Percentiles rank a stretch among this genome's conserved stretches.
These are phyloP conservation scores for Lasiosphaeria ovina DNA, from an alignment of 495 filamentous ascomycete genomes.

Conservation along the genomic window DNA sequence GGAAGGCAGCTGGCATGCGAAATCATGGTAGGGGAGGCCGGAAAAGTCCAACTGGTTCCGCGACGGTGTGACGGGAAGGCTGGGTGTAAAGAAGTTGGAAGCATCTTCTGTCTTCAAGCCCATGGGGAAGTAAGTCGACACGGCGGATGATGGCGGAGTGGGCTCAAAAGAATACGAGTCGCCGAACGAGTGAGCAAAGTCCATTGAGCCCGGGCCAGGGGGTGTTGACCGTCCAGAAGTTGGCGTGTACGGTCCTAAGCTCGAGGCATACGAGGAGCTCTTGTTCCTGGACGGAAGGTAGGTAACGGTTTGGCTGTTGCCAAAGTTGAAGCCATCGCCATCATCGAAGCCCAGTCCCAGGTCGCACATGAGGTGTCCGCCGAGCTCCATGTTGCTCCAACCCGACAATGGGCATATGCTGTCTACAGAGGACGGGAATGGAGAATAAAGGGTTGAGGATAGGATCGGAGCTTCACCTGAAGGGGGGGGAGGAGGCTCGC, in stretches of 20 bases:
- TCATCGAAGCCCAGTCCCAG: conserved; percentile 20
- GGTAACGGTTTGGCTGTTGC: conserved; percentile 14
- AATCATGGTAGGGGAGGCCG: conserved; percentile 7
- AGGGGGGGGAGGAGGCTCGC: conserved; percentile 19
- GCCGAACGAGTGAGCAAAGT: conserved; percentile 25
- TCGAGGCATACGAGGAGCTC: conserved; percentile 37
- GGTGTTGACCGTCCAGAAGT: conserved; percentile 34
- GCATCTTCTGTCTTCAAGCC: conserved; percentile 17
- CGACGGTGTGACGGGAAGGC: conserved; percentile 24
- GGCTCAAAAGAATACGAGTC: conserved; percentile 24
- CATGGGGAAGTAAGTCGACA: conserved; percentile 35
- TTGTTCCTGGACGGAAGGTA: conserved; percentile 25
- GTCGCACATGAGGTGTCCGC: conserved; percentile 14
- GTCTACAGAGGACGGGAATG: conserved; percentile 3
- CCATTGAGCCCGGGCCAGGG: conserved; percentile 17
- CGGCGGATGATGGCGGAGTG: conserved; percentile 39
- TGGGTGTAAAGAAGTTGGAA: conserved; percentile 21
- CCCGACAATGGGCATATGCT: no score
- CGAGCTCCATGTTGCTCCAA: background rate
- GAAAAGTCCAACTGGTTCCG: conserved; percentile 12
- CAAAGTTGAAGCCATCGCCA: conserved; percentile 28
- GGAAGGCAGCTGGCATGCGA: conserved; percentile 11
- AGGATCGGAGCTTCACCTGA: conserved; percentile 17
- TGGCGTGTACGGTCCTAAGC: conserved; percentile 40
- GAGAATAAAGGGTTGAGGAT: conserved; percentile 8